Evolutionary conservation across 169 alveolate species (phyloP).

Genomic region (Eimeria brunetti): DNA sequence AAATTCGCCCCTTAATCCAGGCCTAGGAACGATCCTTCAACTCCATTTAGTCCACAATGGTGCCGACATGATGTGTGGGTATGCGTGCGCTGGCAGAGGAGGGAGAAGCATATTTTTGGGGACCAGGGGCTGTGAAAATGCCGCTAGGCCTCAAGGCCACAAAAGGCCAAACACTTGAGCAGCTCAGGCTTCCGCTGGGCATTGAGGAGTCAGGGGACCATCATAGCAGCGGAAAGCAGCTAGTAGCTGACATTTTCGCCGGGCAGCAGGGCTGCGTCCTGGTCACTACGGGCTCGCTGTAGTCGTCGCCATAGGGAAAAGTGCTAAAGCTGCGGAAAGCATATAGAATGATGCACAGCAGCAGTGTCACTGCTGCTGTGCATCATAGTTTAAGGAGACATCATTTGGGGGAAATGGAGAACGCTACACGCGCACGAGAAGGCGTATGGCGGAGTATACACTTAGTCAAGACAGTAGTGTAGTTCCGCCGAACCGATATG

Average conservation of each 20-base stretch:
- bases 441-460: not conserved
- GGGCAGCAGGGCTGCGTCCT: conserved; percentile 64
- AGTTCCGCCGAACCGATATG: no score
- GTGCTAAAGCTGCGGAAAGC: not conserved
- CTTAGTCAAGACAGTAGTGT: no score
- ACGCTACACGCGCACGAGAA: not conserved
- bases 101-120: conserved; percentile 47
- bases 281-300: conserved; percentile 4
- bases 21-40: not conserved
- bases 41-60: not conserved
- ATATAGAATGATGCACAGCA: not conserved
- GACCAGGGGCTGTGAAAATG: conserved; percentile 45
- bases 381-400: not conserved
- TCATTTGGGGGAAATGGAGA: not conserved
- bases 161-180: not conserved
- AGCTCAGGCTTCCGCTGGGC: not conserved
- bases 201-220: not conserved
- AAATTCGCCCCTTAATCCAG: not conserved
- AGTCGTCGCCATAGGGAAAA: not conserved
- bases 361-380: not conserved
- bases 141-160: conserved; percentile 25
- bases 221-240: not conserved
- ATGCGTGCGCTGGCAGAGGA: conserved; percentile 22
- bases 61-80: not conserved
- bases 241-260: conserved; percentile 27